Evolutionary conservation across 495 filamentous ascomycete species (phyloP), one percentile per base, ranked within the genome.

Genomic region (Penicillium longicatenatum): DNA sequence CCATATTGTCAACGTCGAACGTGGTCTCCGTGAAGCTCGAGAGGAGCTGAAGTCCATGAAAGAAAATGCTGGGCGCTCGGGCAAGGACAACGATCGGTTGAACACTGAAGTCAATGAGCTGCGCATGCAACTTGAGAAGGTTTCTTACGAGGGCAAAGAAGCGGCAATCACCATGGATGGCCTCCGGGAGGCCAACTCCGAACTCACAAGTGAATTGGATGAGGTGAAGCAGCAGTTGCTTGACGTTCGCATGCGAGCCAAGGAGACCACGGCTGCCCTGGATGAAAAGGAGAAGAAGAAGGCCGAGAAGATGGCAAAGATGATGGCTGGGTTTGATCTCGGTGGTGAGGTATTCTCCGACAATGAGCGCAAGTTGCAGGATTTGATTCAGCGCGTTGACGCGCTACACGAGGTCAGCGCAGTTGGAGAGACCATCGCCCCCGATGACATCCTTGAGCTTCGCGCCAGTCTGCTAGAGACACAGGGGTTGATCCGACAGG

Each of bases 211-310:
- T 12, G 94, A 98, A 69, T 75, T 98, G 19, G 93, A 98, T 66
- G 93, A 97, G 39, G 85, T 98, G 39, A 98, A 98, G 75, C 95
- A 98, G 68, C 91, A 97, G 62, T 87, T 98, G 53, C 81, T 98
- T 4, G 92, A 98, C 74, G 89, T 93, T 30, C 91, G 91, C 74
- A 95, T 98, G 90, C 90, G 84, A 62, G 92, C 93, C 48, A 94
- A 92, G 78, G 95, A 97, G 75, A 96, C 90, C 4, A 88, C 84
- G 29, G 90, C 90, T 2, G 88, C 87, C 14, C 69, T 93, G 3
- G 92, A 97, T 63, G 94, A 97, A 75, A 98, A 98, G 79, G 94
- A 98, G 73, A 93, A 91, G 81, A 93, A 92, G 79, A 98, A 98
- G 79, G 90, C 91, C 6, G 94, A 98, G 77, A 91, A 92, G 70